Conservation (phyloP, 306 rosid species). For the Pterocarpus santalinus region DNA sequence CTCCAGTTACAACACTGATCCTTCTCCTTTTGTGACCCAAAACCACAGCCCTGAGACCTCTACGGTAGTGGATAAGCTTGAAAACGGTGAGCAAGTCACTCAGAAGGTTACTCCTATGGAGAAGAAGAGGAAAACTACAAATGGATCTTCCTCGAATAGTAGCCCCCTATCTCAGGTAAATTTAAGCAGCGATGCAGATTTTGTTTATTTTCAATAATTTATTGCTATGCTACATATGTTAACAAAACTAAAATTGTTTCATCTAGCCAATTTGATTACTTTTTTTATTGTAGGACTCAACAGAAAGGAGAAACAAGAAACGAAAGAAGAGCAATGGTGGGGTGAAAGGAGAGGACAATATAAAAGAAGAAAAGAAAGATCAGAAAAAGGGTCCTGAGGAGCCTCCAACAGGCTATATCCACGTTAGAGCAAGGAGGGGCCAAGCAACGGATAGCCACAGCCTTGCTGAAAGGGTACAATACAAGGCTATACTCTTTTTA, state of each 20-base stretch:
- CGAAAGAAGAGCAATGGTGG: conserved; percentile 61
- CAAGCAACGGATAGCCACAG: conserved; percentile 99
- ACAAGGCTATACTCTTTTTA: neutral
- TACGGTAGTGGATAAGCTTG: conserved; percentile 71
- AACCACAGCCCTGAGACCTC: conserved; percentile 71
- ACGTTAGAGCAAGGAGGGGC: conserved; percentile 98
- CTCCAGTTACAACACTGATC: conserved; percentile 49
- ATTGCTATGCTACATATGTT: neutral
- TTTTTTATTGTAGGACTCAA: conserved; percentile 47
- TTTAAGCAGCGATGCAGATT: neutral
- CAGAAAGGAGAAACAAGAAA: conserved; percentile 59
- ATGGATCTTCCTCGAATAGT: conserved; percentile 44
- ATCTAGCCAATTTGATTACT: neutral
- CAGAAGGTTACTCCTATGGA: conserved; percentile 58
- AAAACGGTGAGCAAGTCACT: conserved; percentile 73
- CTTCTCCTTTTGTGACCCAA: conserved; percentile 59
- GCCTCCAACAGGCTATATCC: conserved; percentile 80
- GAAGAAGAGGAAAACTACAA: conserved; percentile 61
- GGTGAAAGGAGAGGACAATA: conserved; percentile 51
- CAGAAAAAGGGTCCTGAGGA: conserved; percentile 62
- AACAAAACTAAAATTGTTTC: no score
- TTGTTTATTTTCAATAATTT: no score
- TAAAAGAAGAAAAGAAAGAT: conserved; percentile 49
- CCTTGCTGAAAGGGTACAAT: conserved; percentile 92
- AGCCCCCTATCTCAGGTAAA: conserved; percentile 64